phyloP scores from a whole-genome alignment of 495 filamentous ascomycete genomes.

The Talaromyces ruber region DNA sequence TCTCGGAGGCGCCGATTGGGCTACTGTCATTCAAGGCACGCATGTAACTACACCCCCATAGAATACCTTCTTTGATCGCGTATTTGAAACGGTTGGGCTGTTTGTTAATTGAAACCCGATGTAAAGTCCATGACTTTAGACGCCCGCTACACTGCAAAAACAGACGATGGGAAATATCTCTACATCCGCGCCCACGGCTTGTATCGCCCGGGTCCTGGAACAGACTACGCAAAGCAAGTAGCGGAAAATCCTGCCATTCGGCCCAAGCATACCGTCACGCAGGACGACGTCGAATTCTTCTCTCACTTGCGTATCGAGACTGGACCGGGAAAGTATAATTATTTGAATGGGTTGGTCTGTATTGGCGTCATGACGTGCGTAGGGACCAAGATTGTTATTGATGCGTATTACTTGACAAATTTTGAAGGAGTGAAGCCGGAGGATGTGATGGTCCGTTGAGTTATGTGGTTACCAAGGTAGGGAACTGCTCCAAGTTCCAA shows the following conservation, averaged over 20 bases:
- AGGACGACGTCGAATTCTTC: too few species aligned
- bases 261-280: too few species aligned
- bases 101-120: too few species aligned
- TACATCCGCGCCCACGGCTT: slow-evolving; percentile 25
- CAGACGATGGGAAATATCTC: slow-evolving; percentile 17
- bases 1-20: too few species aligned
- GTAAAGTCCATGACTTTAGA: slow-evolving; percentile 24
- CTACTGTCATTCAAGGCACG: too few species aligned
- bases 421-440: slow-evolving; percentile 20
- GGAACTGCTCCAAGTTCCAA: slow-evolving; percentile 41
- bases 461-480: slow-evolving; percentile 10
- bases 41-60: too few species aligned
- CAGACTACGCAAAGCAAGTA: slow-evolving; percentile 10
- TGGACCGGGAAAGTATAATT: slow-evolving; percentile 15
- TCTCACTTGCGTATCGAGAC: too few species aligned
- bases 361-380: slow-evolving; percentile 24
- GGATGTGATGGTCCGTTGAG: slow-evolving; percentile 16
- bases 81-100: too few species aligned
- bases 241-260: too few species aligned
- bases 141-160: slow-evolving; percentile 22
- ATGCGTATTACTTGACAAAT: slow-evolving; percentile 27
- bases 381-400: slow-evolving; percentile 22
- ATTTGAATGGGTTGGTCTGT: slow-evolving; percentile 25
- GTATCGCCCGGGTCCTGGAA: slow-evolving; percentile 24
- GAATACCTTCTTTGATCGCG: too few species aligned